Conservation (phyloP, 202 grass and related monocot genomes). For the Digitaria exilis region DNA sequence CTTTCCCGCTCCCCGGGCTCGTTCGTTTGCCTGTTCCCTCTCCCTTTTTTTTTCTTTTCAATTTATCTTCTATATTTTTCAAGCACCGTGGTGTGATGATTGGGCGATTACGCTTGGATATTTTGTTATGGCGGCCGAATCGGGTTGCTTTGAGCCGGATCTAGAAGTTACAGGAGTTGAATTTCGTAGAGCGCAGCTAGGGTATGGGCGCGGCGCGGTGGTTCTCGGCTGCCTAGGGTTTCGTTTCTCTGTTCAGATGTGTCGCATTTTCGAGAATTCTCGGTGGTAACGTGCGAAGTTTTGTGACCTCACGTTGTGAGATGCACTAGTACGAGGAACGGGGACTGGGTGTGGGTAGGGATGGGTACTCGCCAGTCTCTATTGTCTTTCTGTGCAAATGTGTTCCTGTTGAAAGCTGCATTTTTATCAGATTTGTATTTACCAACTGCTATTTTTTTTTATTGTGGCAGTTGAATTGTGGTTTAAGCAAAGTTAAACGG, state of each 20-base stretch:
- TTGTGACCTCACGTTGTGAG: not conserved
- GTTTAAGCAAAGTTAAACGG: not conserved
- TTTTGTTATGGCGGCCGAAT: not conserved
- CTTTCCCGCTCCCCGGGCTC: no score
- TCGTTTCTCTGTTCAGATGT: constrained; percentile 8
- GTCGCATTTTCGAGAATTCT: not conserved
- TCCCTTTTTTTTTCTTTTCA: no score
- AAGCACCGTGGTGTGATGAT: not conserved
- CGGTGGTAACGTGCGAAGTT: not conserved
- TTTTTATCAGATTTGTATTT: not conserved
- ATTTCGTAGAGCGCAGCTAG: not conserved
- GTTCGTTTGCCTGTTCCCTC: not conserved
- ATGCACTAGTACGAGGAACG: not conserved
- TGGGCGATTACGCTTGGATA: not conserved
- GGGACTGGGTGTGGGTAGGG: not conserved
- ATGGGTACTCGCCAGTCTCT: not conserved
- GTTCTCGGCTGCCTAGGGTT: not conserved
- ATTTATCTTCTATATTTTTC: not conserved
- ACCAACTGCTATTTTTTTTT: not conserved
- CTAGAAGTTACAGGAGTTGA: not conserved
- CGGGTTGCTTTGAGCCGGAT: not conserved
- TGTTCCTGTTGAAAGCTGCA: not conserved
- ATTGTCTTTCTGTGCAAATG: not conserved
- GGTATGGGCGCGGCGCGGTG: not conserved
- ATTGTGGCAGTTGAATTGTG: constrained; percentile 12